phyloP scores from a whole-genome alignment of 192 early-diverging fungal genomes.

The Podochytrium sp. region DNA sequence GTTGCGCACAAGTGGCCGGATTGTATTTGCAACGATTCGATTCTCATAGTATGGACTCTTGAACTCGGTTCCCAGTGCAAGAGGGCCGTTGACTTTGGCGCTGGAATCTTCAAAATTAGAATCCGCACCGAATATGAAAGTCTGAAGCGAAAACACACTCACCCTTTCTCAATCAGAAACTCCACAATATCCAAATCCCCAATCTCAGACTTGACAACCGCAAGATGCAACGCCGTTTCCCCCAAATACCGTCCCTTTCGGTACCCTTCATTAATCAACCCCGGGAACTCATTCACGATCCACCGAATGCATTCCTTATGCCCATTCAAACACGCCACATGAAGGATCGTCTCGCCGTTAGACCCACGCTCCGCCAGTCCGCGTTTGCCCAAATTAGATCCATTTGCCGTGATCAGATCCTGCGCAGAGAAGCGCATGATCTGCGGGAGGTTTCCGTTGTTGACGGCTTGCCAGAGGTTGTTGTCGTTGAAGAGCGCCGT shows the following conservation, averaged over 20 bases:
- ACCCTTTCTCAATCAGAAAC: constrained; percentile 16
- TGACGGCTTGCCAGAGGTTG: constrained; percentile 9
- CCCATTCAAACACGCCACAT: constrained; percentile 19
- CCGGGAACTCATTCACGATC: constrained; percentile 7
- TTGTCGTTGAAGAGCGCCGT: background rate
- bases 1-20: background rate
- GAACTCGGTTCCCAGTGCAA: constrained; percentile 15
- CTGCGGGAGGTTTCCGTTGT: background rate
- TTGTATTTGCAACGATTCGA: background rate
- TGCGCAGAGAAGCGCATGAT: background rate
- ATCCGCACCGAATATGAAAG: background rate
- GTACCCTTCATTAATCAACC: constrained; percentile 9
- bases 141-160: too few species aligned
- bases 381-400: constrained; percentile 2
- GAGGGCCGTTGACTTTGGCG: constrained; percentile 18
- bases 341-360: constrained; percentile 22
- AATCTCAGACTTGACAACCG: constrained; percentile 18
- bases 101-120: too few species aligned
- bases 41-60: constrained; percentile 11
- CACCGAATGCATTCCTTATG: constrained; percentile 9
- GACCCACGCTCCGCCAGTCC: constrained; percentile 5
- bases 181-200: constrained; percentile 17
- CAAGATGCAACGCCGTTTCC: constrained; percentile 23
- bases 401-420: background rate
- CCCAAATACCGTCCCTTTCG: constrained; percentile 5